phyloP scores from a whole-genome alignment of 1,139 yeast genomes.

The Yarrowia galli region DNA sequence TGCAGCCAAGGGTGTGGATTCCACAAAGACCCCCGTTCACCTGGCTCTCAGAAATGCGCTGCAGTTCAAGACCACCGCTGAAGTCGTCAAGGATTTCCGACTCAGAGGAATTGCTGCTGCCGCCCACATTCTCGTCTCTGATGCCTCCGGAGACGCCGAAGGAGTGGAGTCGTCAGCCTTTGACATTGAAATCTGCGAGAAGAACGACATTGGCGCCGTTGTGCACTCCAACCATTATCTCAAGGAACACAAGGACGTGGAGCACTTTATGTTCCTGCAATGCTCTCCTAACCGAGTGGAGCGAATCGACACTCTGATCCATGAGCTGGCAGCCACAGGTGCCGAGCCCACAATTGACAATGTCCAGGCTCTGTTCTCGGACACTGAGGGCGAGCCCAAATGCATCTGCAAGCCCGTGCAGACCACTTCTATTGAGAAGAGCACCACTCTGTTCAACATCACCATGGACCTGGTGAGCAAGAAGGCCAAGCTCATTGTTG shows the following conservation, averaged over 20 bases:
- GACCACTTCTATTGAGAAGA: slow-evolving; percentile 33
- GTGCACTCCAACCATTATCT: slow-evolving; percentile 45
- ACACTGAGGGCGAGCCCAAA: slow-evolving; percentile 42
- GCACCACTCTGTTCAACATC: slow-evolving; percentile 44
- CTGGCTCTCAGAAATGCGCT: slow-evolving; percentile 50
- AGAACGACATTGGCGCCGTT: slow-evolving; percentile 40
- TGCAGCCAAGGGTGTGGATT: slow-evolving; percentile 47
- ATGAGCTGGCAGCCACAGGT: slow-evolving; percentile 4
- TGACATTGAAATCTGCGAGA: slow-evolving; percentile 40
- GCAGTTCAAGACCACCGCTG: slow-evolving; percentile 46
- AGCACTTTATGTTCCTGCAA: slow-evolving; percentile 40
- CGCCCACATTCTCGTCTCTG: slow-evolving; percentile 44
- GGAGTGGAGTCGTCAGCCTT: slow-evolving; percentile 44
- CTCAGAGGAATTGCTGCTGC: slow-evolving; percentile 45
- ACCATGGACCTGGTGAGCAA: slow-evolving; percentile 43
- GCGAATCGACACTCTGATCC: slow-evolving; percentile 42
- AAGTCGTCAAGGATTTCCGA: slow-evolving; percentile 45
- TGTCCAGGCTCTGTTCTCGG: slow-evolving; percentile 42
- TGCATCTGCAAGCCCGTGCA: slow-evolving; percentile 43
- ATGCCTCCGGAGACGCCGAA: slow-evolving; percentile 40
- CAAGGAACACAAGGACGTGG: slow-evolving; percentile 41
- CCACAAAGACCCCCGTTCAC: slow-evolving; percentile 50
- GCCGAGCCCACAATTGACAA: slow-evolving; percentile 40
- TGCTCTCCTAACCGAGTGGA: slow-evolving; percentile 43
- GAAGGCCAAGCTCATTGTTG: slow-evolving; percentile 42